Conservation (phyloP, 129 eudicot species). For the Flaveria linearis region DNA sequence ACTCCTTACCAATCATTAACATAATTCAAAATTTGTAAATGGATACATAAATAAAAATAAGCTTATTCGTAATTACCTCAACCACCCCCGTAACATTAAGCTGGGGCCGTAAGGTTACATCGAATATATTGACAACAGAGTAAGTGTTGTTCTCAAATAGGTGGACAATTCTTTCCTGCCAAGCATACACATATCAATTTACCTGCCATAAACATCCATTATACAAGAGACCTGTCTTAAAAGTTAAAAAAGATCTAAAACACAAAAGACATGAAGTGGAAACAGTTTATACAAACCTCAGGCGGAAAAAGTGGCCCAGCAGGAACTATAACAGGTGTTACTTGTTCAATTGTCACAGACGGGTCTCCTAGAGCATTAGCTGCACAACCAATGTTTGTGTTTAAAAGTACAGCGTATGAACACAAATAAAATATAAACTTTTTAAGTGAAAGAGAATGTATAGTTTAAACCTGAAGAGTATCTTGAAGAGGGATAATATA, state of each 20-base stretch:
- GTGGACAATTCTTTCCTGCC: slow-evolving; percentile 91
- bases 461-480: slow-evolving; percentile 72
- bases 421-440: neutral
- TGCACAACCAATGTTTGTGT: slow-evolving; percentile 32
- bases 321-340: slow-evolving; percentile 74
- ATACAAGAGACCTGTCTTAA: slow-evolving; percentile 22
- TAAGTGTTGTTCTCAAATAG: slow-evolving; percentile 93
- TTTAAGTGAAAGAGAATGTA: slow-evolving; percentile 21
- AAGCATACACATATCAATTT: slow-evolving; percentile 53
- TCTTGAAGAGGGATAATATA: slow-evolving; percentile 64
- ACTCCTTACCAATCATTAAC: slow-evolving; percentile 8
- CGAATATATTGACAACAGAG: slow-evolving; percentile 96
- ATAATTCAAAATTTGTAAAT: slow-evolving; percentile 3
- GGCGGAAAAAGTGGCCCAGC: slow-evolving; percentile 82
- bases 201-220: slow-evolving; percentile 49
- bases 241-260: slow-evolving; percentile 10
- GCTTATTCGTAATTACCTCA: slow-evolving; percentile 63
- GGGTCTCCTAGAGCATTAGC: slow-evolving; percentile 93
- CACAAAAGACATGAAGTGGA: slow-evolving; percentile 1
- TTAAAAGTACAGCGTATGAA: neutral
- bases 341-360: slow-evolving; percentile 93
- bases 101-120: slow-evolving; percentile 94
- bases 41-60: neutral
- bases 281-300: slow-evolving; percentile 61
- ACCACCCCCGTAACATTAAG: slow-evolving; percentile 87